A percentile compares a stretch with the other conserved stretches of the same genome.
phyloP scores from a whole-genome alignment of 371 early-diverging fungal genomes.

The Mortierella sp. region DNA sequence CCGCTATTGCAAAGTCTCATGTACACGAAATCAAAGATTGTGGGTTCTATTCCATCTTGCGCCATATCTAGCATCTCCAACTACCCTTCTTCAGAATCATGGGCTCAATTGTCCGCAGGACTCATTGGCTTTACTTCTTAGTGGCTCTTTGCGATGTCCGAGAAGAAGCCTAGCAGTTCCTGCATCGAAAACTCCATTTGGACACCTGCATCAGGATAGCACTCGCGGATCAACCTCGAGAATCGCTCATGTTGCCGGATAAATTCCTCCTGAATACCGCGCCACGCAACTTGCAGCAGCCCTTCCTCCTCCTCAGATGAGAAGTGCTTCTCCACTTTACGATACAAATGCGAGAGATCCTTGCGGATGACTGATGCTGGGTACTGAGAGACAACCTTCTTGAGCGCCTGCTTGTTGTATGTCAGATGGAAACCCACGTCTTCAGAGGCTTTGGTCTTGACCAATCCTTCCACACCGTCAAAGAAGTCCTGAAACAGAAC shows the following conservation, averaged over 20 bases:
- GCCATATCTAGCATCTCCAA: no score
- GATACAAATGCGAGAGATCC: slow-evolving; percentile 84
- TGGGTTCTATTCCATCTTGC: no score
- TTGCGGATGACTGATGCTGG: slow-evolving; percentile 88
- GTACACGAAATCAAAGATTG: no score
- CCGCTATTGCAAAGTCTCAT: no score
- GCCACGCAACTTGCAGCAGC: slow-evolving; percentile 91
- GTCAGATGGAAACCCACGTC: slow-evolving; percentile 88
- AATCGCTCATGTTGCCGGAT: slow-evolving; percentile 84
- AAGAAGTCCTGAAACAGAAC: slow-evolving; percentile 84
- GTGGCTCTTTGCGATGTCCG: slow-evolving; percentile 69
- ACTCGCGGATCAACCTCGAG: slow-evolving; percentile 80
- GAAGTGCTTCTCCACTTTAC: slow-evolving; percentile 94
- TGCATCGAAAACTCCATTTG: slow-evolving; percentile 90
- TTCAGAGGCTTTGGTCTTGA: slow-evolving; percentile 78
- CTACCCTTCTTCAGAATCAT: no score
- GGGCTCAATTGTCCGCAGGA: no score
- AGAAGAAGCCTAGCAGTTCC: slow-evolving; percentile 80
- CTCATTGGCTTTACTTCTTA: slow-evolving; percentile 3
- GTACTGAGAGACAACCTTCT: slow-evolving; percentile 85
- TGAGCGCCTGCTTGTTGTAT: slow-evolving; percentile 87
- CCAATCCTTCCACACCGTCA: slow-evolving; percentile 88
- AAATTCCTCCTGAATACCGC: slow-evolving; percentile 90
- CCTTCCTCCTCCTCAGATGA: slow-evolving; percentile 79
- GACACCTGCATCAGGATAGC: slow-evolving; percentile 88